Evolutionary conservation across 768 basidiomycete genomes (phyloP).

Genomic region (Gloeophyllum trabeum): DNA sequence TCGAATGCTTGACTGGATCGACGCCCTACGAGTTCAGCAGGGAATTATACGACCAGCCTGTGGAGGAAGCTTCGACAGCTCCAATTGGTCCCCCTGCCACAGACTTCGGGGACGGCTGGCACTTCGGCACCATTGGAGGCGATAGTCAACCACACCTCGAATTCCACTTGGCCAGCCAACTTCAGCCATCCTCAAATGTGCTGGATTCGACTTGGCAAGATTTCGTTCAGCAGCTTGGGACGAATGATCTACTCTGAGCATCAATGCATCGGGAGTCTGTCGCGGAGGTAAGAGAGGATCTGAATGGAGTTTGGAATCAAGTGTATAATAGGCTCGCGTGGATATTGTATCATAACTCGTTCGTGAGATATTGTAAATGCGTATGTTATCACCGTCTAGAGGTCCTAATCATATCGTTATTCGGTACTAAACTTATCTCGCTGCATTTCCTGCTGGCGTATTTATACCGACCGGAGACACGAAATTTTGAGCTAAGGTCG

Average conservation of each 20-base stretch:
- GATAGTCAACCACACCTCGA: constrained; percentile 3
- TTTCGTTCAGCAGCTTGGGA: constrained; percentile 60
- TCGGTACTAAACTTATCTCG: neutral
- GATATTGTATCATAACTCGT: neutral
- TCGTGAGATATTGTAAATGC: neutral
- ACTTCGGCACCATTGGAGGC: constrained; percentile 3
- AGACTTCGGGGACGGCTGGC: constrained; percentile 1
- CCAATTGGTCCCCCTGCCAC: constrained; percentile 8
- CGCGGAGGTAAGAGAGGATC: constrained; percentile 8
- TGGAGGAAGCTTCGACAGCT: constrained; percentile 17
- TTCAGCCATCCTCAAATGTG: constrained; percentile 15
- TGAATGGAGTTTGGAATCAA: neutral
- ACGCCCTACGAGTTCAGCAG: constrained; percentile 4
- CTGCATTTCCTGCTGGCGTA: neutral
- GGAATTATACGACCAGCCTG: constrained; percentile 18
- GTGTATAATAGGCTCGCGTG: neutral
- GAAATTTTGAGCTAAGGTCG: neutral
- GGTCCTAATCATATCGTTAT: neutral
- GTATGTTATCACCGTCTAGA: too few species aligned
- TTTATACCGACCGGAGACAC: neutral
- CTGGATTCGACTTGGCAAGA: constrained; percentile 57
- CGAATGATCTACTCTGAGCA: too few species aligned
- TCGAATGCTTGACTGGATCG: constrained; percentile 23
- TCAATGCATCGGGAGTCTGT: too few species aligned
- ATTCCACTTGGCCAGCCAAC: constrained; percentile 6